Conservation (phyloP, 176 grass and related monocot species). For the Oryza glaberrima region DNA sequence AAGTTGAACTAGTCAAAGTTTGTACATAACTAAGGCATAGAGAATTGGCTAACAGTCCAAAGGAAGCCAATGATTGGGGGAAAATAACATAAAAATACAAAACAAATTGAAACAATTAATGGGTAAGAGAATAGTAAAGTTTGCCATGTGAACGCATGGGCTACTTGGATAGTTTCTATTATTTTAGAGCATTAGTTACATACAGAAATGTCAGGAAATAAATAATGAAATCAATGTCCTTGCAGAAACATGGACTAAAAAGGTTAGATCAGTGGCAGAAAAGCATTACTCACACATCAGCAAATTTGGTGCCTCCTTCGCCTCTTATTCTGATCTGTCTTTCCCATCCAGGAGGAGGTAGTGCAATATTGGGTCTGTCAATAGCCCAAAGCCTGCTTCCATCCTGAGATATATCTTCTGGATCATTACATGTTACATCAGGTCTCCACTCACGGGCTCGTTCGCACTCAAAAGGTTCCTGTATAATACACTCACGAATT, state of each 20-base stretch:
- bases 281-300: constrained; percentile 78
- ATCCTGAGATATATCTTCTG: constrained; percentile 95
- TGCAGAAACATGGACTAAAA: constrained; percentile 36
- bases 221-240: not conserved
- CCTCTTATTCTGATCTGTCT: constrained; percentile 93
- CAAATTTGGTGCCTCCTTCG: constrained; percentile 95
- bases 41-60: constrained; percentile 15
- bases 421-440: constrained; percentile 68
- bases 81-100: not conserved
- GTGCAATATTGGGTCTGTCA: constrained; percentile 92
- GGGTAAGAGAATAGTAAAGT: not conserved
- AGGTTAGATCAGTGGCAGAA: constrained; percentile 23
- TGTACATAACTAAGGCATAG: not conserved
- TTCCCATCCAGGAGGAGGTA: constrained; percentile 90
- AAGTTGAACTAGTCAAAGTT: constrained; percentile 3
- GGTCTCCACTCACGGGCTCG: constrained; percentile 81
- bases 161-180: constrained; percentile 18
- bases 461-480: constrained; percentile 82
- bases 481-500: constrained; percentile 81
- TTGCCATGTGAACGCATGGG: not conserved
- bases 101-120: not conserved
- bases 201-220: not conserved
- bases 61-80: constrained; percentile 2
- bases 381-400: constrained; percentile 97
- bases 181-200: constrained; percentile 16